A percentile compares a stretch with the other conserved stretches of the same genome.
phyloP scores from a whole-genome alignment of 345 rosid genomes.

The Isatis tinctoria region DNA sequence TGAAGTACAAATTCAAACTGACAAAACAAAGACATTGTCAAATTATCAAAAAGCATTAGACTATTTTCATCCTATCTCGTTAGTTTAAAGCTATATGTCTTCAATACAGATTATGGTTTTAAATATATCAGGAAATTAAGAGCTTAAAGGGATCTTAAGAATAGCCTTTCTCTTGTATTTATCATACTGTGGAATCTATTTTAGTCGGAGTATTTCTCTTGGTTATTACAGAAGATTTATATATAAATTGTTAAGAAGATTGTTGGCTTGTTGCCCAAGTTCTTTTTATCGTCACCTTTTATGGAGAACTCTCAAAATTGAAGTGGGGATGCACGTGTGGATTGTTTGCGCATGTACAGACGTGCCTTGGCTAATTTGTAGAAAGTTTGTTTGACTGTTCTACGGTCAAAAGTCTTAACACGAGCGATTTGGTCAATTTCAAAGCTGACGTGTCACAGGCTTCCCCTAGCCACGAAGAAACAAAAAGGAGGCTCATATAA shows the following conservation, averaged over 20 bases:
- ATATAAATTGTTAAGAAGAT: background rate
- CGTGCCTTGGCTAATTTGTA: background rate
- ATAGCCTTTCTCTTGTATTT: too few species aligned
- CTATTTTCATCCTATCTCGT: background rate
- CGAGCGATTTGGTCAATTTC: too few species aligned
- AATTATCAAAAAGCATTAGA: background rate
- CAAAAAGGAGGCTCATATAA: background rate
- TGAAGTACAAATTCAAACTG: background rate
- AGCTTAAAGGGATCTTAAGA: background rate
- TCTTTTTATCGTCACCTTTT: background rate
- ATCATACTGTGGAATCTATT: background rate
- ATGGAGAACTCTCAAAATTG: background rate
- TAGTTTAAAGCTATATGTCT: background rate
- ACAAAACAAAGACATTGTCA: background rate
- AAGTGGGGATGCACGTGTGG: background rate
- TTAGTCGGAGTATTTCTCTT: background rate
- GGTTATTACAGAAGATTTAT: background rate
- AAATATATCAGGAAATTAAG: background rate
- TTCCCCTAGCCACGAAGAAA: background rate
- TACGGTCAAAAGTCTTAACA: too few species aligned
- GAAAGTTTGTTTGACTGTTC: background rate
- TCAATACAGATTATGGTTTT: background rate
- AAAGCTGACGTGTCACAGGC: slow-evolving; percentile 2
- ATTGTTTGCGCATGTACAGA: background rate
- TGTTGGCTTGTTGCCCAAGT: background rate